Conservation (phyloP, 371 early-diverging fungal genomes). For the Apophysomyces sp. region DNA sequence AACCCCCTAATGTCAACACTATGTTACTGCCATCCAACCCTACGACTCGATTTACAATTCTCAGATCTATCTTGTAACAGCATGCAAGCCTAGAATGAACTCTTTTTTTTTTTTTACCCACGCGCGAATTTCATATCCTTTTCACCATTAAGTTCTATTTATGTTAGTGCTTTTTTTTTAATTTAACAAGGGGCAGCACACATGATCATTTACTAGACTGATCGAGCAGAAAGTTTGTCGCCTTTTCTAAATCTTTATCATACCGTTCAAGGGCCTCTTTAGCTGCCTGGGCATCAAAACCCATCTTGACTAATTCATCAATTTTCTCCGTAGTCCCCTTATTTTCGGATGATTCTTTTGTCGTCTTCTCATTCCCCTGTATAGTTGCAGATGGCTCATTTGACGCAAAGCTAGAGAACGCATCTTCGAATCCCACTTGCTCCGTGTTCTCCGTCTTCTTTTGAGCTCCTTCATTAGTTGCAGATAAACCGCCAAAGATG, state of each 20-base stretch:
- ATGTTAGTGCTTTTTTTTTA: background rate
- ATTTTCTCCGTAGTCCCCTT: conserved; percentile 31
- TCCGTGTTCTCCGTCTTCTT: background rate
- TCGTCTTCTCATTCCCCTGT: background rate
- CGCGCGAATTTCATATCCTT: background rate
- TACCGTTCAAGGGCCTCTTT: conserved; percentile 66
- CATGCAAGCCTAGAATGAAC: background rate
- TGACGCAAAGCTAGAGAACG: conserved; percentile 24
- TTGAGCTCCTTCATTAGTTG: conserved; percentile 5
- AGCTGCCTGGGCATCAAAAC: conserved; percentile 61
- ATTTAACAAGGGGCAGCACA: conserved; percentile 1
- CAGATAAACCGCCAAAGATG: conserved; percentile 34
- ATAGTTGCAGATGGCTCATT: background rate
- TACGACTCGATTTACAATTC: background rate
- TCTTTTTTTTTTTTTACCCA: background rate
- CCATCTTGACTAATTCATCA: conserved; percentile 60
- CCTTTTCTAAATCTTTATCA: conserved; percentile 67
- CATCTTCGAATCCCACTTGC: conserved; percentile 32
- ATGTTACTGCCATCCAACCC: background rate
- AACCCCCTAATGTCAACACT: conserved; percentile 1
- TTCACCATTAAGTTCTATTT: conserved; percentile 6
- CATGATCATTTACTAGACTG: conserved; percentile 22
- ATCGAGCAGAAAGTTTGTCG: conserved; percentile 72
- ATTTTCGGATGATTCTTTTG: background rate
- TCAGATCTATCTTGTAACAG: background rate